phyloP scores from a whole-genome alignment of 2,329 filamentous ascomycete genomes.

The Cyanodermella asteris region DNA sequence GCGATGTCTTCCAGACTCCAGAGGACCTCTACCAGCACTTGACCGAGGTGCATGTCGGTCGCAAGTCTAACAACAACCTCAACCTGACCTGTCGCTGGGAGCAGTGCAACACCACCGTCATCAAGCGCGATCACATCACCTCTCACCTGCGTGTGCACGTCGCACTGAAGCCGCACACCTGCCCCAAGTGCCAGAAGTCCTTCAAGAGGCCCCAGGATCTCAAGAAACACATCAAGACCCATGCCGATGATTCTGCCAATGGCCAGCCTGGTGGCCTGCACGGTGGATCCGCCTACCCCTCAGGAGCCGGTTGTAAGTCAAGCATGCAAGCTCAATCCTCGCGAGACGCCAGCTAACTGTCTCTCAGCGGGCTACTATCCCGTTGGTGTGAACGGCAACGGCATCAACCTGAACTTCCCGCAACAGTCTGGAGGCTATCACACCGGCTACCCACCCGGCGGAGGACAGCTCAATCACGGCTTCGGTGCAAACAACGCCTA shows the following conservation, averaged over 20 bases:
- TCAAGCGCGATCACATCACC: conserved; percentile 98
- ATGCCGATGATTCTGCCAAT: conserved; percentile 84
- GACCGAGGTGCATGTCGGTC: conserved; percentile 91
- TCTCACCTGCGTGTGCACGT: conserved; percentile 97
- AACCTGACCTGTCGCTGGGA: conserved; percentile 97
- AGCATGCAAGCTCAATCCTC: neutral
- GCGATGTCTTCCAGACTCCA: no score
- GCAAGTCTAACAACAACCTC: conserved; percentile 97
- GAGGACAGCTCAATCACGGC: no score
- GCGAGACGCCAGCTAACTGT: no score
- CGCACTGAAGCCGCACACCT: conserved; percentile 97
- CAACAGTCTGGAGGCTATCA: no score
- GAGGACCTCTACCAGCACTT: conserved; percentile 95
- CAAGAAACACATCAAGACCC: conserved; percentile 99
- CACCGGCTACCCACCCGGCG: no score
- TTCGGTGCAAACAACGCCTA: no score
- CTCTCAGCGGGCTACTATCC: no score
- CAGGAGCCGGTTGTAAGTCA: conserved; percentile 12
- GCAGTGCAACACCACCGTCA: conserved; percentile 82
- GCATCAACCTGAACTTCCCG: no score
- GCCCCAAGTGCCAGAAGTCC: conserved; percentile 93
- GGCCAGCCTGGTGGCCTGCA: conserved; percentile 41
- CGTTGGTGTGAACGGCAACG: no score
- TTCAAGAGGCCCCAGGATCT: conserved; percentile 98
- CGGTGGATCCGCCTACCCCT: conserved; percentile 27